Evolutionary conservation across 208 protist species (phyloP), one percentile per base, ranked within the genome.

Genomic region (Leishmania gerbilli): DNA sequence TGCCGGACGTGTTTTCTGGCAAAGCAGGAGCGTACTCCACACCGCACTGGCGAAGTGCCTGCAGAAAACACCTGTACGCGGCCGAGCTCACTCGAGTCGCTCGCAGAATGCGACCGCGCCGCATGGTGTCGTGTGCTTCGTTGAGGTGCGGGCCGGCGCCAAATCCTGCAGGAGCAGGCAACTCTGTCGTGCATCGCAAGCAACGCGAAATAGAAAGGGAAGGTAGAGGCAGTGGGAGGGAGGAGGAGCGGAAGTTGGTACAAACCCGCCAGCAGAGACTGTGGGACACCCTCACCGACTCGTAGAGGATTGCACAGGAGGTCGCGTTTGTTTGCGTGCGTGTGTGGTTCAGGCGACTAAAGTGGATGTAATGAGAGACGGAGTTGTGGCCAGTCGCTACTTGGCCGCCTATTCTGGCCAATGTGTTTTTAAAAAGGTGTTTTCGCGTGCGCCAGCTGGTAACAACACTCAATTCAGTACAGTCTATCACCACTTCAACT

Each of bases 11-110:
- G 21, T 74, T 40, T 13, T 76, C 80, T 0, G 75, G 71, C 9
- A 86, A 56, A 15, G 79, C 62, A 24, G 53, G 37, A 17, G 34
- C n/a, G 65, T 82, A 82, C 21, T 72, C n/a, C 6, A 85, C 77
- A 3, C 82, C 82, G 31, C 82, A 85, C 65, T 79, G 77, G 9
- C 72, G 58, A 47, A 85, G 77, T 6, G 71, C 74, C 40, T 82
- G 60, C 40, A 82, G 62, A 19, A 85, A 75, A 62, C 77, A 85
- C 71, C 64, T 55, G 65, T 85, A 85, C 21, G 77, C 82, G 15
- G 74, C 56, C 5, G 55, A n/a, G 74, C 58, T 71, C 24, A 85
- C 77, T 8, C 49, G 31, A 19, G 4, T n/a, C 1, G 15, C 4
- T 55, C 55, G 76, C 13, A 47, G 74, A 3, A 17, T 13, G 9